Conservation (phyloP, 129 eudicot genomes). For the Chrysanthemum makinoi region DNA sequence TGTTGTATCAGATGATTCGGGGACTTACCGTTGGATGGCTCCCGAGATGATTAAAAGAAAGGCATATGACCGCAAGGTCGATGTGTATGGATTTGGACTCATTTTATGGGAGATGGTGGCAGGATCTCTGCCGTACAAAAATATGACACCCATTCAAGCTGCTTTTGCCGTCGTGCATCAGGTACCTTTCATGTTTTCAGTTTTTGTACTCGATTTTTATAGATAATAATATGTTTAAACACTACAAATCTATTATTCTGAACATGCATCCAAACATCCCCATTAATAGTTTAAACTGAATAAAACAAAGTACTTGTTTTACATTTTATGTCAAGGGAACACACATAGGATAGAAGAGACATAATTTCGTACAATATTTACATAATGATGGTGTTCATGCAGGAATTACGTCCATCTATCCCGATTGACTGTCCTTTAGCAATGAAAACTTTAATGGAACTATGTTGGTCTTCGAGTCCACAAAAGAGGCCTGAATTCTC, state of each 20-base stretch:
- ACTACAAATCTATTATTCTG: too few species aligned
- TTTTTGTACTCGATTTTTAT: too few species aligned
- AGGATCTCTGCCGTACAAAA: slow-evolving; percentile 87
- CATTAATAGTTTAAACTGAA: too few species aligned
- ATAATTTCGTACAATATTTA: neutral
- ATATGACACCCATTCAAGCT: slow-evolving; percentile 91
- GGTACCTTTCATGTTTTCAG: slow-evolving; percentile 31
- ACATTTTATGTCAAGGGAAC: too few species aligned
- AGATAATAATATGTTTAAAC: too few species aligned
- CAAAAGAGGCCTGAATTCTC: slow-evolving; percentile 89
- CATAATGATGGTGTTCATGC: slow-evolving; percentile 20
- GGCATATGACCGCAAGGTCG: slow-evolving; percentile 77
- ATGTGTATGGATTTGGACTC: slow-evolving; percentile 89
- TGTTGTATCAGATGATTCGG: slow-evolving; percentile 79
- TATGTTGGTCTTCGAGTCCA: slow-evolving; percentile 76
- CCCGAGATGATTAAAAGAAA: slow-evolving; percentile 93
- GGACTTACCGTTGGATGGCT: slow-evolving; percentile 99
- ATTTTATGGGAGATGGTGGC: slow-evolving; percentile 96
- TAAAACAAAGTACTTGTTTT: too few species aligned
- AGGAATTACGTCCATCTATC: slow-evolving; percentile 73
- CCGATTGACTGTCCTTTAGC: slow-evolving; percentile 71
- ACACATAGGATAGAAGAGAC: too few species aligned
- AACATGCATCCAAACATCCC: too few species aligned
- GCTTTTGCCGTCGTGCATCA: slow-evolving; percentile 93
- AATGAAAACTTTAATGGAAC: slow-evolving; percentile 80